Evolutionary conservation across 2,329 filamentous ascomycete genomes (phyloP), one percentile per base, ranked within the genome.

Genomic region (Xylaria multiplex): DNA sequence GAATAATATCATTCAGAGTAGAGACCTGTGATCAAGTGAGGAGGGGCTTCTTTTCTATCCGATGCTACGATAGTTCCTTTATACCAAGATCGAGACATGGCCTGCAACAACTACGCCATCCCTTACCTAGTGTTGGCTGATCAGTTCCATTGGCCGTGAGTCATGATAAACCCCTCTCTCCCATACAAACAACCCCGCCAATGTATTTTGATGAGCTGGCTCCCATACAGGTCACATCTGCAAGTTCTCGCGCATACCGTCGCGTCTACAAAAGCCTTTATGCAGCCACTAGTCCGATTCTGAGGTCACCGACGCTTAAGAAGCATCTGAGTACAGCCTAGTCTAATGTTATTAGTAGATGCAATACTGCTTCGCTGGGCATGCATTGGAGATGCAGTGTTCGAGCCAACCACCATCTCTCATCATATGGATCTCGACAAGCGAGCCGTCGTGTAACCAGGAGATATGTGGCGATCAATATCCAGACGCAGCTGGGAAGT

Each of bases 81-180:
- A 61, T 68, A 66, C 53, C 32, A 45, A 40, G 24, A 37, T 35
- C 24, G 45, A 40, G 24, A 37, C 35, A 45, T 2, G 16, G 24
- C 54, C 57, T 37, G 35, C 5, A 49, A 27, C 37, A 30, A 14
- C 37, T 43, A 19, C 13, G 19, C 45, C 19, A 43, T 27, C 27
- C 27, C 27, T 27, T 27, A 27, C 46, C 64, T n/a, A 43, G 42
- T 43, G 22, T 71, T 59, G 56, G 66, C 54, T 13, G 7, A 32
- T 43, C 14, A 30, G 30, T 43, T 1, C 16, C 48, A 48, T 57
- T 45, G 32, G 53, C 40, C 27, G 40, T 6, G 32, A 48, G 11
- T 27, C 9, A 45, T 22, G 2, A 43, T 35, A 22, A 54, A 42
- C 54, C 55, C 60, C 59, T 68, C 48, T 53, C 46, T 59, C 56